Percentiles rank a stretch among this genome's conserved stretches.
Conservation (phyloP, 2,329 filamentous ascomycete species). For the Emmonsia crescens region DNA sequence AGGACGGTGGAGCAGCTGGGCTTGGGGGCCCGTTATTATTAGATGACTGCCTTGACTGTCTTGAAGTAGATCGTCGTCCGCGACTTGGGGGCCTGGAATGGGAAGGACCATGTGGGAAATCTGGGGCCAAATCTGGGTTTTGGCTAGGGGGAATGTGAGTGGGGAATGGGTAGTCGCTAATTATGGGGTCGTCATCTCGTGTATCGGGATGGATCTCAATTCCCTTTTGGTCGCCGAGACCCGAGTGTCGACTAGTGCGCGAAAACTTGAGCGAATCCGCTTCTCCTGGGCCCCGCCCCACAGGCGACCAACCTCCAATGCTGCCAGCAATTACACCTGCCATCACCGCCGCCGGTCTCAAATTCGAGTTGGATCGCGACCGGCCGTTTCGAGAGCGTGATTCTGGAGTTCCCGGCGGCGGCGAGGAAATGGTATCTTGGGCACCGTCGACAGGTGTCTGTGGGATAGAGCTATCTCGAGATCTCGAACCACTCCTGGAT, state of each 20-base stretch:
- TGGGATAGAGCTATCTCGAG: constrained; percentile 37
- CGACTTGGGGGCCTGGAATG: constrained; percentile 25
- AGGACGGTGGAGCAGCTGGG: neutral
- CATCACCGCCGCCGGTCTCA: constrained; percentile 54
- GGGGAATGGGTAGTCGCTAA: constrained; percentile 24
- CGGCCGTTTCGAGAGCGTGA: constrained; percentile 40
- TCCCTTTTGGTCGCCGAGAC: constrained; percentile 31
- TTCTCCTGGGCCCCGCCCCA: constrained; percentile 37
- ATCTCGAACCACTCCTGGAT: constrained; percentile 33
- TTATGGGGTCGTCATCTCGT: constrained; percentile 34
- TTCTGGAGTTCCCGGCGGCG: constrained; percentile 42
- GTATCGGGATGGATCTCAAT: constrained; percentile 40
- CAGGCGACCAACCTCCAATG: constrained; percentile 53
- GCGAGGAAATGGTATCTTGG: constrained; percentile 16
- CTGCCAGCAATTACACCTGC: constrained; percentile 56
- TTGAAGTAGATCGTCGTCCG: constrained; percentile 26
- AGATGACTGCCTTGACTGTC: constrained; percentile 19
- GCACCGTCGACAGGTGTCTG: constrained; percentile 40
- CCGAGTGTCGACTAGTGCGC: constrained; percentile 26
- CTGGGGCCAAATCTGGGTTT: constrained; percentile 35
- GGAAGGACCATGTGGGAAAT: constrained; percentile 33
- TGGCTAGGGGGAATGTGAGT: constrained; percentile 36
- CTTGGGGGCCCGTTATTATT: neutral
- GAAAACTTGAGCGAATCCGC: constrained; percentile 31
- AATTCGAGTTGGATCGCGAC: constrained; percentile 48